A percentile compares a stretch with the other conserved stretches of the same genome.
These are phyloP conservation scores for Venturia asperata DNA, from an alignment of 2,329 filamentous ascomycete species.

Conservation along the genomic window DNA sequence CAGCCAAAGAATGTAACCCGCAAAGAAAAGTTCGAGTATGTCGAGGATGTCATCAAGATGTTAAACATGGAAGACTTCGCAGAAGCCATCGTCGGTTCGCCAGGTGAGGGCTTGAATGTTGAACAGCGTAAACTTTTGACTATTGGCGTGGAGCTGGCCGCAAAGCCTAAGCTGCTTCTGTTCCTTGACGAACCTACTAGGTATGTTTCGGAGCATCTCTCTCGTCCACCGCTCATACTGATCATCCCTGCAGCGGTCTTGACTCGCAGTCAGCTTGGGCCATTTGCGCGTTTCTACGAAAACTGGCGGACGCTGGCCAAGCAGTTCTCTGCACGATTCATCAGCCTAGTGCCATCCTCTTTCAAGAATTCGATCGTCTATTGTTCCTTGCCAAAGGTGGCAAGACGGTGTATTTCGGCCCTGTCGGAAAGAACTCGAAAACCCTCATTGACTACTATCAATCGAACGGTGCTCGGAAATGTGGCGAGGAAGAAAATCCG, in stretches of 20 bases:
- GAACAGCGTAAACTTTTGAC: constrained; percentile 66
- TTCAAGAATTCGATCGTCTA: constrained; percentile 40
- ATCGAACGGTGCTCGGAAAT: constrained; percentile 51
- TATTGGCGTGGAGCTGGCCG: constrained; percentile 66
- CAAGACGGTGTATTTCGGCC: constrained; percentile 42
- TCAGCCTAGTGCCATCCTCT: constrained; percentile 32
- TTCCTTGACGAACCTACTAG: constrained; percentile 54
- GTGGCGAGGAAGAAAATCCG: constrained; percentile 58
- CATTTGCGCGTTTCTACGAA: constrained; percentile 55
- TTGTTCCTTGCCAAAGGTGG: constrained; percentile 40
- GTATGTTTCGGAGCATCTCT: not conserved
- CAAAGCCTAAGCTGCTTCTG: constrained; percentile 54
- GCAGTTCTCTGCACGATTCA: constrained; percentile 44
- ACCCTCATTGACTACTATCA: constrained; percentile 50
- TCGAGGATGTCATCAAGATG: constrained; percentile 58
- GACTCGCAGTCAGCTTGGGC: constrained; percentile 59
- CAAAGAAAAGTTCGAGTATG: constrained; percentile 58
- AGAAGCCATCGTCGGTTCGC: constrained; percentile 52
- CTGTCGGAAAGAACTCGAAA: constrained; percentile 38
- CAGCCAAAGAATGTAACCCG: not conserved
- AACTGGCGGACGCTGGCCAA: constrained; percentile 47
- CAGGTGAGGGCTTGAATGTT: constrained; percentile 50
- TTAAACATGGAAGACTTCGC: constrained; percentile 60
- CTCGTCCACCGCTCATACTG: constrained; percentile 24
- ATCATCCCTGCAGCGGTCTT: constrained; percentile 53